Base-by-base conservation (phyloP, 306 rosid species). In the Prunus armeniaca region DNA sequence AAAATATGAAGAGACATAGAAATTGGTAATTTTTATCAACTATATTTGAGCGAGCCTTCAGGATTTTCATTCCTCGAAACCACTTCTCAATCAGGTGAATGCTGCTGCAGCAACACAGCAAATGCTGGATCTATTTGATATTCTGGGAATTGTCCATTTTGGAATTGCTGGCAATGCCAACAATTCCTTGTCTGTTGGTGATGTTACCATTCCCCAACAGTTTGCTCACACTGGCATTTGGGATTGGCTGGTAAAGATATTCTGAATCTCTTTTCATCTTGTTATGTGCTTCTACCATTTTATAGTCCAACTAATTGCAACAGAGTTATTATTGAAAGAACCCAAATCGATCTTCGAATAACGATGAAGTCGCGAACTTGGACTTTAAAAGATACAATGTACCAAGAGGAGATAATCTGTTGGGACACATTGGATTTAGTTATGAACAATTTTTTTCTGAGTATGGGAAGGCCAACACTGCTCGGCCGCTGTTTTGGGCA, bases 131-230 rank as follows among this genome's bases (percentile, higher is more conserved):
- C 12, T 68, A 62, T 86, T 88, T 76, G 67, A 84, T 9, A 67
- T 82, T 11, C 57, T n/a, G 8, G 92, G 92, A 41, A 80, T 86
- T 24, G 20, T 84, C 61, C 90, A 86, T 56, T 86, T 84, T 66
- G 90, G 92, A 2, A 86, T 86, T 64, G 80, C 86, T 25, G 88
- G 93, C 7, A 88, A 76, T 55, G 78, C 78, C 43, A 84, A 86
- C 60, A 63, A 52, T 43, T 88, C 90, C 28, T 65, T 88, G 87
- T 82, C 84, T 62, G 81, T 86, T 49, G 87, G 87, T 30, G 89
- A 84, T 78, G 84, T 86, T 25, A 66, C 84, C 65, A 80, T 86
- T 69, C 88, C 88, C 2, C 77, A 80, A 13, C 81, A 86, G 55
- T 69, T 86, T 66, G 49, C 56, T 46, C 54, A 86, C 75, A 77